Evolutionary conservation across 73 alveolate species (phyloP).

Genomic region (Tetrahymena malaccensis): DNA sequence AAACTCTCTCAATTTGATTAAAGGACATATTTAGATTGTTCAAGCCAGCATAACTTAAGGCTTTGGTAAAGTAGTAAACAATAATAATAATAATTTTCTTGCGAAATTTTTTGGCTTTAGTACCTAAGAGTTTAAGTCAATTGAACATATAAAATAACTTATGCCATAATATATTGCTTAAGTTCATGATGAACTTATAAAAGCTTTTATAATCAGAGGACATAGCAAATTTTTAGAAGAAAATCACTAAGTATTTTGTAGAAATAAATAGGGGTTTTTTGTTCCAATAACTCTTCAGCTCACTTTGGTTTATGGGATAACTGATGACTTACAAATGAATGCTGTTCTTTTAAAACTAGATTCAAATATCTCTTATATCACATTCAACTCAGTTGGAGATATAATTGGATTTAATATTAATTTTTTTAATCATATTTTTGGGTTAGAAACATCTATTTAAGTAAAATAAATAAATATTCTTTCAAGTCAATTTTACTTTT

Average conservation of each 20-base stretch:
- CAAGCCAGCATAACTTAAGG: background rate
- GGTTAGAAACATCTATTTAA: background rate
- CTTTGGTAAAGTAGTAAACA: background rate
- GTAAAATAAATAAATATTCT: too few species aligned
- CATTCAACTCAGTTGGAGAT: background rate
- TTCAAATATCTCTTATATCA: background rate
- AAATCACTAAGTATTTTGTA: background rate
- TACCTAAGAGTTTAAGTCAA: background rate
- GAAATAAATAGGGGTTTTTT: background rate
- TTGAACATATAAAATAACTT: background rate
- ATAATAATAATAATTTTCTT: background rate
- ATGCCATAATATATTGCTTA: background rate
- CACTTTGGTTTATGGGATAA: background rate
- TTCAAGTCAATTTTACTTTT: too few species aligned
- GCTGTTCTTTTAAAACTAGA: background rate
- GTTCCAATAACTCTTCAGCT: background rate
- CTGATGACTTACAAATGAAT: background rate
- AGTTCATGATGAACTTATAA: background rate
- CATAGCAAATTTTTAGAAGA: background rate
- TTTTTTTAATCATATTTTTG: background rate
- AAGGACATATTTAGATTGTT: background rate
- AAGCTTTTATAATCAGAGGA: background rate
- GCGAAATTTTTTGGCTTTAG: background rate
- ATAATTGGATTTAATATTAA: background rate
- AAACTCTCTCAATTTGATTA: background rate